A percentile compares a stretch with the other conserved stretches of the same genome.
These are phyloP conservation scores for Funneliformis mosseae DNA, from an alignment of 192 early-diverging fungal genomes.

Conservation along the genomic window DNA sequence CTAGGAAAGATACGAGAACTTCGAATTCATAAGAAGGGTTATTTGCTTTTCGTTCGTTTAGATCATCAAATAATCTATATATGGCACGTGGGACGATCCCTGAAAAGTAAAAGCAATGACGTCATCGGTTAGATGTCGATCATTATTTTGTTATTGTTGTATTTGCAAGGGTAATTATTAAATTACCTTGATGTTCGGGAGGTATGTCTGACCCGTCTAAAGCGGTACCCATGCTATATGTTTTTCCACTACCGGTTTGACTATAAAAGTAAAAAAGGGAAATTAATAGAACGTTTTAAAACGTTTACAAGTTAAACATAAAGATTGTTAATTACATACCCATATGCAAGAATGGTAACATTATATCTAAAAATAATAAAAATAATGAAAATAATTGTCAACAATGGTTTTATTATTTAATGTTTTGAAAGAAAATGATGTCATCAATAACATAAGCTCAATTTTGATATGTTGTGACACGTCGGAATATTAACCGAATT, in stretches of 20 bases:
- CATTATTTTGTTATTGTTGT: too few relatives aligned
- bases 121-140: background rate
- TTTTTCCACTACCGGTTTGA: conserved; percentile 94
- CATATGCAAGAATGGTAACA: conserved; percentile 90
- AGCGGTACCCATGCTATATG: conserved; percentile 93
- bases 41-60: conserved; percentile 43
- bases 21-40: conserved; percentile 49
- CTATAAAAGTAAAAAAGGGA: conserved; percentile 26
- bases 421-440: background rate
- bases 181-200: conserved; percentile 39
- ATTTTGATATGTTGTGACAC: background rate
- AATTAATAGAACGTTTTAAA: too few relatives aligned
- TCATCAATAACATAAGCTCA: background rate
- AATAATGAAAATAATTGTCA: background rate
- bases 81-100: conserved; percentile 76
- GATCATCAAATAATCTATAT: conserved; percentile 53
- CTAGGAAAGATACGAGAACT: conserved; percentile 82
- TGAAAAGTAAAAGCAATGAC: conserved; percentile 14
- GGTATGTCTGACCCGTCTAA: conserved; percentile 45
- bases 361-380: conserved; percentile 68
- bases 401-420: too few relatives aligned
- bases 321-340: conserved; percentile 45
- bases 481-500: background rate
- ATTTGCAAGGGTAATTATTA: background rate
- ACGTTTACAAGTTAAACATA: conserved; percentile 1